A percentile compares a stretch with the other conserved stretches of the same genome.
Conservation (phyloP, 306 rosid genomes). For the Hippophae gyantsensis region DNA sequence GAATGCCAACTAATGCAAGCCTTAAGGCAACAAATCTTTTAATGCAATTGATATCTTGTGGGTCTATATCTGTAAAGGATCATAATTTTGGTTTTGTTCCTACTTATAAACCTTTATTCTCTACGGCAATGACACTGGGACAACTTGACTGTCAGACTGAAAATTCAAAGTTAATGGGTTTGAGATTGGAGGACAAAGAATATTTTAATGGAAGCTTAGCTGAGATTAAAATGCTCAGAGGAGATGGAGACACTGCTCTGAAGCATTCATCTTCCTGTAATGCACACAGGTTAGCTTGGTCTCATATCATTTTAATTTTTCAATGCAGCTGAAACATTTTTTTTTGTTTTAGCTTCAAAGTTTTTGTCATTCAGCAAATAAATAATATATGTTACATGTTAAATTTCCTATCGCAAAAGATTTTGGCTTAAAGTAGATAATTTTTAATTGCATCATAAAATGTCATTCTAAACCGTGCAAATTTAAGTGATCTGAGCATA, state of each 20-base stretch:
- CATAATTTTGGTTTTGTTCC: slow-evolving; percentile 74
- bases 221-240: slow-evolving; percentile 51
- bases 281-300: slow-evolving; percentile 61
- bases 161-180: slow-evolving; percentile 54
- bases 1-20: slow-evolving; percentile 53
- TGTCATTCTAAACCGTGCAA: not conserved
- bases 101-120: slow-evolving; percentile 62
- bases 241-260: slow-evolving; percentile 35
- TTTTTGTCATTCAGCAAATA: not conserved
- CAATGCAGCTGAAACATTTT: not conserved
- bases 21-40: slow-evolving; percentile 59
- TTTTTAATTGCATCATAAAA: not conserved
- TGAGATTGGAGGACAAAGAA: slow-evolving; percentile 71
- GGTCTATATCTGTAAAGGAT: slow-evolving; percentile 81
- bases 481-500: not conserved
- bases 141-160: slow-evolving; percentile 59
- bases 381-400: not conserved
- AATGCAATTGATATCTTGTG: slow-evolving; percentile 87
- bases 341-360: not conserved
- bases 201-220: slow-evolving; percentile 78
- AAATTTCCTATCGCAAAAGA: not conserved
- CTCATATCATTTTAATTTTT: slow-evolving; percentile 15
- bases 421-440: not conserved
- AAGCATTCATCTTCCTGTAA: slow-evolving; percentile 80
- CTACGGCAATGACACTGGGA: slow-evolving; percentile 56